Base-by-base conservation (phyloP, 306 rosid genomes). In the Geum urbanum region DNA sequence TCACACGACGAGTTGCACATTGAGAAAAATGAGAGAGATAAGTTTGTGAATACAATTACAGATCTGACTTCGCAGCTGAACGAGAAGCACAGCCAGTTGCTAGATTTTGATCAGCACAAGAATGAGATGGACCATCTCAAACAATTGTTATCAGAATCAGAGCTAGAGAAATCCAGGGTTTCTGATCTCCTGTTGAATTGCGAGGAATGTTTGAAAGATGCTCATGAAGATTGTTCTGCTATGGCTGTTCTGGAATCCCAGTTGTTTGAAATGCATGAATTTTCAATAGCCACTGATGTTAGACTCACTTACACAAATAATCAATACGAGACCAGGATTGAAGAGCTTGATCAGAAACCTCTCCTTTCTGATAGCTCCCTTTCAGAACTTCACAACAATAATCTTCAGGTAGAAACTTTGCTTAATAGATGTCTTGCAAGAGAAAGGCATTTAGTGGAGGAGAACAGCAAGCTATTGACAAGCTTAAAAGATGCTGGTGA, bases 131-230 rank as follows among this genome's bases (percentile, higher is more conserved):
- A 77, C 73, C 67, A 58, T 81, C 91, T 87, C 74, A 94, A 81
- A 85, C 84, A 77, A 82, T 63, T 76, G 63, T 70, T 89, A 37
- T 70, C 78, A 15, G 84, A 84, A 70, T 76, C 89, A 11, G 95
- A 94, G 71, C 75, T 71, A 16, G 96, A 91, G 74, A 94, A 89
- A 72, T 83, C 92, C 79, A 84, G 85, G 80, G 73, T 91, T 18
- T 66, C 63, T 68, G 61, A 75, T 67, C 81, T 77, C 77, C 77
- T 87, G 50, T 75, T 75, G 70, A 83, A 71, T 62, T 83, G 94
- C 47, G 88, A 88, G 73, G 78, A 77, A 80, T 72, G 39, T 71
- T 82, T 88, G 63, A 71, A 63, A 79, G 81, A 69, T 54, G 79
- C 84, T 77, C 68, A 18, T 64, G 78, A 75, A 65, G 84, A 87